Conservation (phyloP, 208 protist genomes). For the Acanthamoeba lenticulata region DNA sequence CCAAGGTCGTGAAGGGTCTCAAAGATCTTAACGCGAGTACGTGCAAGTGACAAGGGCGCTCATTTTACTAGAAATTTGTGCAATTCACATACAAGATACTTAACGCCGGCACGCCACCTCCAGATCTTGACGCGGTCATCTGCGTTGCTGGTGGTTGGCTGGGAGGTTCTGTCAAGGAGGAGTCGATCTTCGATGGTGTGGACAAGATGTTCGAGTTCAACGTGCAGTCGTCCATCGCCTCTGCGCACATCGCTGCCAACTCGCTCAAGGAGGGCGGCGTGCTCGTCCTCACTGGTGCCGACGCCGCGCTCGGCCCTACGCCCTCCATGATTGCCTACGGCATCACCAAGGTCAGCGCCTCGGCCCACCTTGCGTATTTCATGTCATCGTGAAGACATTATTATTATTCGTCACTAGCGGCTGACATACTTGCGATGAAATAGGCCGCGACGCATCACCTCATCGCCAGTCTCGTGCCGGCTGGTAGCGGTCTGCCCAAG, state of each 20-base stretch:
- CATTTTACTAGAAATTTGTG: too few species aligned
- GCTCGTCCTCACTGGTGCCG: conserved; percentile 66
- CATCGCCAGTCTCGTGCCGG: neutral
- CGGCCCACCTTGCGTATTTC: too few species aligned
- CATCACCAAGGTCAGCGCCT: conserved; percentile 19
- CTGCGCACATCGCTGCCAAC: conserved; percentile 46
- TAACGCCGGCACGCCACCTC: too few species aligned
- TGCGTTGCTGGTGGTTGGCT: conserved; percentile 65
- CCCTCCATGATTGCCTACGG: conserved; percentile 64
- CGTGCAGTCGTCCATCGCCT: conserved; percentile 19
- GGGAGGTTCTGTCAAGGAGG: neutral
- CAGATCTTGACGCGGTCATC: conserved; percentile 13
- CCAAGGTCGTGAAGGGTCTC: conserved; percentile 1
- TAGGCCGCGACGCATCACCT: conserved; percentile 64
- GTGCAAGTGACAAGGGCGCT: too few species aligned
- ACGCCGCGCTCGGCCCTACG: conserved; percentile 37
- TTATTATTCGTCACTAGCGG: too few species aligned
- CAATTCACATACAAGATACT: too few species aligned
- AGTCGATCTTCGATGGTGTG: conserved; percentile 10
- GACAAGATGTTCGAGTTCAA: conserved; percentile 57
- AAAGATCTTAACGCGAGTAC: conserved; percentile 20
- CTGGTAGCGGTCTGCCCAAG: conserved; percentile 1
- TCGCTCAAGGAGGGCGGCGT: conserved; percentile 40
- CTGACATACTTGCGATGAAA: too few species aligned
- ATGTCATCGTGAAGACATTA: too few species aligned